phyloP scores from a whole-genome alignment of 495 filamentous ascomycete genomes.

The Aspergillus bertholletiae region DNA sequence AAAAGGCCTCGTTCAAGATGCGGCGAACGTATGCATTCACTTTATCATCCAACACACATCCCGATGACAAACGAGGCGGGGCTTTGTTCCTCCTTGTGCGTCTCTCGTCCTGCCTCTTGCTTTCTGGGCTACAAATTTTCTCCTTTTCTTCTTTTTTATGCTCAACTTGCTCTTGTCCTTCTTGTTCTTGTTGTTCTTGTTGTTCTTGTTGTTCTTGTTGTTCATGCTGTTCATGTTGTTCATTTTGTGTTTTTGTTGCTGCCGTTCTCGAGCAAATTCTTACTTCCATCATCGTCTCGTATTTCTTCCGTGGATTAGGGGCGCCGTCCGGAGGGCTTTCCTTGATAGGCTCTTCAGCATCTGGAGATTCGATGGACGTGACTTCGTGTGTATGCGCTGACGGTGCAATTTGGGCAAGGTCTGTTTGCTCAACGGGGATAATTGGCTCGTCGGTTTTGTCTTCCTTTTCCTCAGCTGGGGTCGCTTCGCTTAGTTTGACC shows the following conservation, averaged over 20 bases:
- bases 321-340: constrained; percentile 1
- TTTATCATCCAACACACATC: constrained; percentile 34
- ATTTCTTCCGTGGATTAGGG: constrained; percentile 5
- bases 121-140: no score
- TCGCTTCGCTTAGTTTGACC: constrained; percentile 27
- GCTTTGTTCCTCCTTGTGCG: constrained; percentile 18
- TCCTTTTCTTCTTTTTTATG: no score
- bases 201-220: no score
- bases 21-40: constrained; percentile 35
- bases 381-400: neutral
- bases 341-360: neutral
- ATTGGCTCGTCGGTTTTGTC: constrained; percentile 1
- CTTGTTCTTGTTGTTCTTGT: no score
- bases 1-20: constrained; percentile 38
- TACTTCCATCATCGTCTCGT: constrained; percentile 34
- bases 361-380: neutral
- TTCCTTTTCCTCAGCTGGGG: neutral
- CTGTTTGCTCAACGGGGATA: neutral
- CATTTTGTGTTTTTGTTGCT: neutral
- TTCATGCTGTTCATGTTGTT: no score
- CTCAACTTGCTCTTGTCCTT: no score
- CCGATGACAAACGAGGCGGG: constrained; percentile 28
- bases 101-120: constrained; percentile 2
- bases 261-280: constrained; percentile 16
- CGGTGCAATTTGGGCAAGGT: neutral